phyloP scores from a whole-genome alignment of 163 green algal species.

The Prototheca wickerhamii region DNA sequence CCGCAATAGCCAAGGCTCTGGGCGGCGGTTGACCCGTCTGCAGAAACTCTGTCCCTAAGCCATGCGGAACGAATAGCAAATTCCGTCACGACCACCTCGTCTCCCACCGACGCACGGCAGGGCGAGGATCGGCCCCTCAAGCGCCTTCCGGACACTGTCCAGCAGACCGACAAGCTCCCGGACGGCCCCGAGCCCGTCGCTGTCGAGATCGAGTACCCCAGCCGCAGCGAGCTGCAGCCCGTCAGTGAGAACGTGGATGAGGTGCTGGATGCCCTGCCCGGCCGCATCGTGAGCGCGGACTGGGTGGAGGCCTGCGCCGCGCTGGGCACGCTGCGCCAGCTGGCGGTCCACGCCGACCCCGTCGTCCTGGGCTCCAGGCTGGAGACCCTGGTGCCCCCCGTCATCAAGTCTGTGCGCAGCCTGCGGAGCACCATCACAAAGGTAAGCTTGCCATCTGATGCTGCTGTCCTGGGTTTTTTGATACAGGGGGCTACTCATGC shows the following conservation, averaged over 20 bases:
- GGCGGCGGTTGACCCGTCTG: too few relatives aligned
- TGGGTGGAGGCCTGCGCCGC: conserved; percentile 17
- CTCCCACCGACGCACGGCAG: conserved; percentile 1
- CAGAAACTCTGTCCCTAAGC: too few relatives aligned
- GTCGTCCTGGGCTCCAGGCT: not conserved
- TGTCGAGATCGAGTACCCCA: conserved; percentile 28
- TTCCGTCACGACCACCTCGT: not conserved
- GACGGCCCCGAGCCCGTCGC: conserved; percentile 33
- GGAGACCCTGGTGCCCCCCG: conserved; percentile 13
- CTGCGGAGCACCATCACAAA: conserved; percentile 45
- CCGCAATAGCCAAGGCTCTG: too few relatives aligned
- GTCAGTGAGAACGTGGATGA: conserved; percentile 3
- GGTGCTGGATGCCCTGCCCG: not conserved
- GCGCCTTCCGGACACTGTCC: conserved; percentile 12
- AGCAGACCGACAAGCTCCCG: conserved; percentile 24
- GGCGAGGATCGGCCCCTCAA: conserved; percentile 22
- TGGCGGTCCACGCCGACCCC: conserved; percentile 7
- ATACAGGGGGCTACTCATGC: too few relatives aligned
- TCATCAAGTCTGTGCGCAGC: conserved; percentile 42
- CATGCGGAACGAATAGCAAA: not conserved
- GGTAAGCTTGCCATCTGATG: not conserved
- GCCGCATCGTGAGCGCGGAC: conserved; percentile 3
- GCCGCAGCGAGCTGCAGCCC: conserved; percentile 10
- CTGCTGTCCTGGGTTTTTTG: not conserved
- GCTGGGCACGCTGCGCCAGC: conserved; percentile 23